A percentile compares a stretch with the other conserved stretches of the same genome.
phyloP scores from a whole-genome alignment of 768 basidiomycete genomes.

The Kwoniella sp. region DNA sequence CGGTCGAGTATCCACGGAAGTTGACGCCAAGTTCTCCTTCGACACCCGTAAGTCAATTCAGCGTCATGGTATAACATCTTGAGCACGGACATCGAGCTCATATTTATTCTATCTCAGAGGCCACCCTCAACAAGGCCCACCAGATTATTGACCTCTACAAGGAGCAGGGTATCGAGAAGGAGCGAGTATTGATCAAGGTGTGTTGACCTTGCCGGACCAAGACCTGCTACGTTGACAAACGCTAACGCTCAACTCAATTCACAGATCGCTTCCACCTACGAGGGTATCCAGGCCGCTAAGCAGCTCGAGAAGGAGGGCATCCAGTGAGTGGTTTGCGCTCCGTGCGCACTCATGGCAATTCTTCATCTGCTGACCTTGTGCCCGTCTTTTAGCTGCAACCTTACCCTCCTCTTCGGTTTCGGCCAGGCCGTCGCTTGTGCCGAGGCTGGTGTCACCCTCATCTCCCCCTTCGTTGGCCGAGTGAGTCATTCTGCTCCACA shows the following conservation, averaged over 20 bases:
- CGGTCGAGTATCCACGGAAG: constrained; percentile 97
- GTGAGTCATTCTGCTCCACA: constrained; percentile 60
- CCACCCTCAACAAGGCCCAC: constrained; percentile 57
- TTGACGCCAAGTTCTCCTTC: constrained; percentile 96
- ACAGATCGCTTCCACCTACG: constrained; percentile 92
- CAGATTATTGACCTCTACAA: constrained; percentile 89
- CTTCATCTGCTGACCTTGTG: not conserved
- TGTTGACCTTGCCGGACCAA: too few species aligned
- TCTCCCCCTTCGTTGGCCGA: constrained; percentile 98
- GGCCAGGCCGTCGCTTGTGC: constrained; percentile 98
- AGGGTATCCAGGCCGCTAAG: constrained; percentile 98
- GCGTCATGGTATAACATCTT: too few species aligned
- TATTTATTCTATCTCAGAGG: constrained; percentile 25
- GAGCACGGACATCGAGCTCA: too few species aligned
- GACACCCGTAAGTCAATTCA: constrained; percentile 67
- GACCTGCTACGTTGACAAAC: too few species aligned
- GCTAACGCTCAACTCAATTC: too few species aligned
- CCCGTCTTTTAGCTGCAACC: constrained; percentile 69
- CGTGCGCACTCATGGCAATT: too few species aligned
- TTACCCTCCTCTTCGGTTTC: constrained; percentile 98
- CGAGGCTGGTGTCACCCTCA: constrained; percentile 95
- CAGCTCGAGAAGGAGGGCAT: constrained; percentile 90
- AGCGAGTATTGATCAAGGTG: constrained; percentile 90
- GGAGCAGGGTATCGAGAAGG: constrained; percentile 87
- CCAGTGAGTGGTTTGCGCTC: constrained; percentile 59